phyloP scores from a whole-genome alignment of 176 grass and related monocot genomes.

The Hsuehochloa calcarea region DNA sequence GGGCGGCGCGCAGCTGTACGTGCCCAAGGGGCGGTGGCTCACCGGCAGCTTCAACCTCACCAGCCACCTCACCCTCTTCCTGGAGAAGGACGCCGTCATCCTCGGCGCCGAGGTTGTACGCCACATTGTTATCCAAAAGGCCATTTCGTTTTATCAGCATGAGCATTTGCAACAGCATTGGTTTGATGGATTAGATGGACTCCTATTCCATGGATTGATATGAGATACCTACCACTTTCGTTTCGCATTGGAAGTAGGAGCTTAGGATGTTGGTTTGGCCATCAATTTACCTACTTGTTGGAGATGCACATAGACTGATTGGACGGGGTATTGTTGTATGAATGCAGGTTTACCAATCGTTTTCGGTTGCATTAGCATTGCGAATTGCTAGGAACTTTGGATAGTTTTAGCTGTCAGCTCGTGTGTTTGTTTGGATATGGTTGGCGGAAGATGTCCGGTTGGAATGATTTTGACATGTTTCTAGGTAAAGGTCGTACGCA shows the following conservation, averaged over 20 bases:
- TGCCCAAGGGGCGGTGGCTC: constrained; percentile 83
- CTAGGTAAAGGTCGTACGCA: background rate
- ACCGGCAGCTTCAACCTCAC: constrained; percentile 90
- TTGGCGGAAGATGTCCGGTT: constrained; percentile 26
- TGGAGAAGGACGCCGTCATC: constrained; percentile 74
- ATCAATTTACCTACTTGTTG: constrained; percentile 15
- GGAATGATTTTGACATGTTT: constrained; percentile 8
- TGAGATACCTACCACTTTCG: background rate
- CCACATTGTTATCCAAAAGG: background rate
- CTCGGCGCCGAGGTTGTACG: constrained; percentile 57
- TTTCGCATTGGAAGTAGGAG: background rate
- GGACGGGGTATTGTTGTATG: constrained; percentile 13
- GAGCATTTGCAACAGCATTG: background rate
- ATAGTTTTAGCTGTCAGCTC: constrained; percentile 2
- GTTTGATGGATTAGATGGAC: constrained; percentile 10
- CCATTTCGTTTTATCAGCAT: constrained; percentile 9
- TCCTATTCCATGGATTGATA: background rate
- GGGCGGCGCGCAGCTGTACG: constrained; percentile 89
- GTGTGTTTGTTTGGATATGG: constrained; percentile 34
- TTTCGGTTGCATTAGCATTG: constrained; percentile 19
- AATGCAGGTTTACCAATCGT: constrained; percentile 9
- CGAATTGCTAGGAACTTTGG: background rate
- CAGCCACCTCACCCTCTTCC: constrained; percentile 86
- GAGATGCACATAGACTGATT: background rate
- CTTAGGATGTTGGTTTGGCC: constrained; percentile 14